Percentiles rank a stretch among this genome's conserved stretches.
Evolutionary conservation across 1,284 basidiomycete species (phyloP).

Genomic region (Exsudoporus floridanus): DNA sequence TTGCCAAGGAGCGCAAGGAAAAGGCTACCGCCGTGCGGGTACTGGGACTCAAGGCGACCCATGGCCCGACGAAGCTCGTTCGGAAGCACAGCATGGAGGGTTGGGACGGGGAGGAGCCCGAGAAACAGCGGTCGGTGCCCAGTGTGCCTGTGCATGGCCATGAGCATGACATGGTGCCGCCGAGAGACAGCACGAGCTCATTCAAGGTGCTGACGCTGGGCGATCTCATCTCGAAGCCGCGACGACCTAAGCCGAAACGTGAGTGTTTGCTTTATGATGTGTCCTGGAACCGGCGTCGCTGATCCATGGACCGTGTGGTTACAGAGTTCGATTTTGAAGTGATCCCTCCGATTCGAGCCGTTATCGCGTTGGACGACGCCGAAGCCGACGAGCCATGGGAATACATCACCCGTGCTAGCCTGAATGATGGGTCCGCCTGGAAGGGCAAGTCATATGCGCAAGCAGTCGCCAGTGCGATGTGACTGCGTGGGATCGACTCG

Average conservation of each 20-base stretch:
- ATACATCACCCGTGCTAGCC: constrained; percentile 38
- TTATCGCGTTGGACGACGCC: constrained; percentile 46
- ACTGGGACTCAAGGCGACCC: constrained; percentile 23
- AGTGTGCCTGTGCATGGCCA: neutral
- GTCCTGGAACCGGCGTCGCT: neutral
- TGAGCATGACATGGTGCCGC: constrained; percentile 3
- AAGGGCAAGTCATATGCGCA: constrained; percentile 45
- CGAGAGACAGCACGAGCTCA: constrained; percentile 1
- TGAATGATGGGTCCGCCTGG: constrained; percentile 39
- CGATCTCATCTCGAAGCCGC: constrained; percentile 28
- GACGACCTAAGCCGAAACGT: constrained; percentile 28
- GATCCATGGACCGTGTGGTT: neutral
- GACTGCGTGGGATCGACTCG: neutral
- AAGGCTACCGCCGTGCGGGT: constrained; percentile 17
- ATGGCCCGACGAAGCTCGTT: constrained; percentile 22
- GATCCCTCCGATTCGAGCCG: constrained; percentile 41
- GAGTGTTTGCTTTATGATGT: constrained; percentile 6
- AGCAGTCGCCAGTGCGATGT: constrained; percentile 35
- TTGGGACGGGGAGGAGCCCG: constrained; percentile 31
- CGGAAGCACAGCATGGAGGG: constrained; percentile 32
- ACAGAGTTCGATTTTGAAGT: constrained; percentile 44
- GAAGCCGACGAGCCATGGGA: constrained; percentile 47
- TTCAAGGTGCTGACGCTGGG: constrained; percentile 28
- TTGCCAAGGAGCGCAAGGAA: constrained; percentile 35
- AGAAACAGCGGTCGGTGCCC: neutral